A percentile compares a stretch with the other conserved stretches of the same genome.
Evolutionary conservation across 1,284 basidiomycete genomes (phyloP).

Genomic region (Tilletia caries): DNA sequence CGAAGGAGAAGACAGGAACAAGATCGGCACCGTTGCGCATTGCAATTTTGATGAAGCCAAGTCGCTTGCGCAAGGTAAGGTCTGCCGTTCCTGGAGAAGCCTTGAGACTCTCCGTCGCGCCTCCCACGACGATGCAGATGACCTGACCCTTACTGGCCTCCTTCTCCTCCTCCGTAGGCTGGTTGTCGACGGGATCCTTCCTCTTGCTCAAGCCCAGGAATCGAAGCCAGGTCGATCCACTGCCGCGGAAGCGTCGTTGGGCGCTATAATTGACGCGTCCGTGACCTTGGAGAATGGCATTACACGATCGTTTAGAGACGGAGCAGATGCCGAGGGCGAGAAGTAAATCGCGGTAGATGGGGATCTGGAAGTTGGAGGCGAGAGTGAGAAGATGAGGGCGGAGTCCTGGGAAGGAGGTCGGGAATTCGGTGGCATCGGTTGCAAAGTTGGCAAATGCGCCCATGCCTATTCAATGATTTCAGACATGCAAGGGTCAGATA

Average conservation of each 20-base stretch:
- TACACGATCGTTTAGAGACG: constrained; percentile 84
- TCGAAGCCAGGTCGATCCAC: not conserved
- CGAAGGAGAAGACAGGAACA: constrained; percentile 35
- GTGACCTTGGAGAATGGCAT: constrained; percentile 68
- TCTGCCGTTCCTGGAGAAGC: constrained; percentile 93
- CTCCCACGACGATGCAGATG: constrained; percentile 85
- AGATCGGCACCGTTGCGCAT: constrained; percentile 73
- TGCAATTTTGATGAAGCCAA: constrained; percentile 94
- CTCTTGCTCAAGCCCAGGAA: not conserved
- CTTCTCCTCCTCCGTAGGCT: not conserved
- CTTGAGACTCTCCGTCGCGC: constrained; percentile 87
- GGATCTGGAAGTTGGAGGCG: constrained; percentile 77
- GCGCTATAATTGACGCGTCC: not conserved
- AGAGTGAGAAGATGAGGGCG: constrained; percentile 88
- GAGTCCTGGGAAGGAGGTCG: constrained; percentile 82
- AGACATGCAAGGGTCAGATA: not conserved
- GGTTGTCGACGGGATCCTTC: not conserved
- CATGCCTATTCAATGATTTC: constrained; percentile 50
- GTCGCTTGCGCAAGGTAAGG: constrained; percentile 69
- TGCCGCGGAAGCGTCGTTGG: constrained; percentile 2
- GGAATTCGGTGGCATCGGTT: constrained; percentile 93
- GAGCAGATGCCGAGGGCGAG: constrained; percentile 74
- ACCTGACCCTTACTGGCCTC: constrained; percentile 52
- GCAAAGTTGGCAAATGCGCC: constrained; percentile 90
- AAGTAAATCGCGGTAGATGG: constrained; percentile 87